These are phyloP conservation scores for Dactylellina cionopaga DNA, from an alignment of 2,329 filamentous ascomycete genomes.

Conservation along the genomic window DNA sequence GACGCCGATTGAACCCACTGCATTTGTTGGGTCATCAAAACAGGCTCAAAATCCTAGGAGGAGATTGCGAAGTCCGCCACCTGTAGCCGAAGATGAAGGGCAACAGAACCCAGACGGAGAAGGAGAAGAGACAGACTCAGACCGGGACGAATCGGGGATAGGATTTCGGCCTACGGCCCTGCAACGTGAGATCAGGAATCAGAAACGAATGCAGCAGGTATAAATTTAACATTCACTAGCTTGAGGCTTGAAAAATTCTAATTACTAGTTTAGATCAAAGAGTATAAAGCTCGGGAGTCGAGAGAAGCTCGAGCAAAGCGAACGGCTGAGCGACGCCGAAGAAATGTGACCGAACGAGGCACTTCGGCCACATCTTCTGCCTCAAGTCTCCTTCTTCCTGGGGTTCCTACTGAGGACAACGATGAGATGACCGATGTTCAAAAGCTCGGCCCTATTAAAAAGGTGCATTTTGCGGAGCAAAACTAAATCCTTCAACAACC, in stretches of 20 bases:
- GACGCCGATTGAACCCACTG: constrained; percentile 9
- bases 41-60: constrained; percentile 13
- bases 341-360: constrained; percentile 52
- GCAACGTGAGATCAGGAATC: constrained; percentile 54
- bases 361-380: constrained; percentile 36
- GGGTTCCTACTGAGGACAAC: constrained; percentile 12
- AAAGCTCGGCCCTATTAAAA: constrained; percentile 31
- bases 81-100: constrained; percentile 29
- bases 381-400: constrained; percentile 15
- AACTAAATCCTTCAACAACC: neutral
- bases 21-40: constrained; percentile 33
- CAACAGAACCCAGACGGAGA: constrained; percentile 8
- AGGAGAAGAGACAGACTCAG: constrained; percentile 50
- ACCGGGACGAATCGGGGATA: constrained; percentile 53
- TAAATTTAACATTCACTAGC: neutral
- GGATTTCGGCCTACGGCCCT: constrained; percentile 54
- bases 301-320: constrained; percentile 56
- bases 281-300: constrained; percentile 56
- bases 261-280: constrained; percentile 52
- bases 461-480: constrained; percentile 54
- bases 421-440: constrained; percentile 52
- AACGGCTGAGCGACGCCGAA: constrained; percentile 54
- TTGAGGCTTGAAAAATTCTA: neutral
- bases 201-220: constrained; percentile 57
- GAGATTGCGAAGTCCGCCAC: constrained; percentile 54